phyloP scores from a whole-genome alignment of 2,329 filamentous ascomycete genomes.

The Emergomyces pasteurianus region DNA sequence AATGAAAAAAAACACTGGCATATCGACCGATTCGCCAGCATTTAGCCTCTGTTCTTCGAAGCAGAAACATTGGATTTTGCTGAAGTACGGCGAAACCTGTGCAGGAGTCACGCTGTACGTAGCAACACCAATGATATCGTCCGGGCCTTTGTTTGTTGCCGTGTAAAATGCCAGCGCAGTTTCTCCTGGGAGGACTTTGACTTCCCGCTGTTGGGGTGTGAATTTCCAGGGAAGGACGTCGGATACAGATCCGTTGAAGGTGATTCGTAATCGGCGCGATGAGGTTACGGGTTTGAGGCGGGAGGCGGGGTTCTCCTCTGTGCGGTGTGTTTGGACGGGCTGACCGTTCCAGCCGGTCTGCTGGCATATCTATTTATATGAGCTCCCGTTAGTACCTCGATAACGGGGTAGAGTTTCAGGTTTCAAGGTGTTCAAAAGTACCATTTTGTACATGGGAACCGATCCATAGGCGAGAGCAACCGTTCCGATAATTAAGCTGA shows the following conservation, averaged over 20 bases:
- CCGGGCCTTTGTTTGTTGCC: conserved; percentile 77
- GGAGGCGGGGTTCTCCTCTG: conserved; percentile 54
- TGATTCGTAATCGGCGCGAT: conserved; percentile 80
- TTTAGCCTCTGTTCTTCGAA: conserved; percentile 94
- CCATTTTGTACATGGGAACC: conserved; percentile 42
- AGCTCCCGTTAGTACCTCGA: not conserved
- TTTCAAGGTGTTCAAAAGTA: conserved; percentile 15
- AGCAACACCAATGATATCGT: conserved; percentile 94
- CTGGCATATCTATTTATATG: conserved; percentile 33
- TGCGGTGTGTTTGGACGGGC: conserved; percentile 69
- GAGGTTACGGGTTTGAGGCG: conserved; percentile 70
- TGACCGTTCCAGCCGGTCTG: conserved; percentile 73
- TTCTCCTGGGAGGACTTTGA: conserved; percentile 87
- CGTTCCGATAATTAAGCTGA: conserved; percentile 51
- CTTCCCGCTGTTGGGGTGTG: conserved; percentile 88
- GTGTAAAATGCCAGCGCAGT: conserved; percentile 97
- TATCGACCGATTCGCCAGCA: conserved; percentile 93
- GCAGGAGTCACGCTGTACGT: conserved; percentile 95
- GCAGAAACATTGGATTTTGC: conserved; percentile 99
- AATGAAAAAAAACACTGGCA: conserved; percentile 99
- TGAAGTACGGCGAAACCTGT: conserved; percentile 94
- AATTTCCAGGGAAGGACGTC: conserved; percentile 98
- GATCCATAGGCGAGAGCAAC: conserved; percentile 53
- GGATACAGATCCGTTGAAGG: conserved; percentile 90
- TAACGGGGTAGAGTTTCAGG: not conserved